Evolutionary conservation across 768 basidiomycete genomes (phyloP).

Genomic region (Sporobolomyces roseus): DNA sequence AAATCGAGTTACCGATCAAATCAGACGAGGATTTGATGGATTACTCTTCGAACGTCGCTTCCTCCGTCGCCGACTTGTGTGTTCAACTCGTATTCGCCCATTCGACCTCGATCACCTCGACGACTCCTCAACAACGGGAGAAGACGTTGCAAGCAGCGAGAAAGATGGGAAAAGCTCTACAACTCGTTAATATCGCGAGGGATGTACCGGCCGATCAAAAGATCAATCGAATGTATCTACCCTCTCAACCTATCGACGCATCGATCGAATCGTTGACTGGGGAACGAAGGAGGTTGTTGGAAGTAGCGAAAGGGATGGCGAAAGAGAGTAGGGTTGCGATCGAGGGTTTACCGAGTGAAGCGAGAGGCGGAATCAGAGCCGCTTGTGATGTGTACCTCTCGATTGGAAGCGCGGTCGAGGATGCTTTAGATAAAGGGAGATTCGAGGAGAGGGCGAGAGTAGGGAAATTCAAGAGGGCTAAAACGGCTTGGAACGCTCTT

Average conservation of each 20-base stretch:
- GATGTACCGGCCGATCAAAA: conserved; percentile 49
- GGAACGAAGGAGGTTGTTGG: conserved; percentile 40
- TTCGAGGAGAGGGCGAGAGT: conserved; percentile 34
- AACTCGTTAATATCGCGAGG: conserved; percentile 51
- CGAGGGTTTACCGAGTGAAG: conserved; percentile 41
- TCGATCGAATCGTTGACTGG: conserved; percentile 28
- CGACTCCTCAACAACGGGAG: background rate
- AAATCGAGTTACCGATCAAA: conserved; percentile 39
- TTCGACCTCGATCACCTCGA: background rate
- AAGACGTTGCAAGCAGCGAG: conserved; percentile 40
- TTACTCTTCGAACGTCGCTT: conserved; percentile 51
- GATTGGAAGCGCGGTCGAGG: conserved; percentile 46
- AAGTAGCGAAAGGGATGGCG: conserved; percentile 45
- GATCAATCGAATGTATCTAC: conserved; percentile 48
- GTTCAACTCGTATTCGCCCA: conserved; percentile 49
- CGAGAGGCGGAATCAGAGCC: conserved; percentile 47
- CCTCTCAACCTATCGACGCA: conserved; percentile 38
- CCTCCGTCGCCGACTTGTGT: conserved; percentile 50
- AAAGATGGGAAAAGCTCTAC: conserved; percentile 51
- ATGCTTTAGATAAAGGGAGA: conserved; percentile 23
- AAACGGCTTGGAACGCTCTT: conserved; percentile 24
- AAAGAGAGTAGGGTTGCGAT: conserved; percentile 34
- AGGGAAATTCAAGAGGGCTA: conserved; percentile 18
- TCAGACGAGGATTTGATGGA: conserved; percentile 47
- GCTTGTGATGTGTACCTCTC: conserved; percentile 50